phyloP scores from a whole-genome alignment of 192 early-diverging fungal genomes.

The Dissophora ornata region DNA sequence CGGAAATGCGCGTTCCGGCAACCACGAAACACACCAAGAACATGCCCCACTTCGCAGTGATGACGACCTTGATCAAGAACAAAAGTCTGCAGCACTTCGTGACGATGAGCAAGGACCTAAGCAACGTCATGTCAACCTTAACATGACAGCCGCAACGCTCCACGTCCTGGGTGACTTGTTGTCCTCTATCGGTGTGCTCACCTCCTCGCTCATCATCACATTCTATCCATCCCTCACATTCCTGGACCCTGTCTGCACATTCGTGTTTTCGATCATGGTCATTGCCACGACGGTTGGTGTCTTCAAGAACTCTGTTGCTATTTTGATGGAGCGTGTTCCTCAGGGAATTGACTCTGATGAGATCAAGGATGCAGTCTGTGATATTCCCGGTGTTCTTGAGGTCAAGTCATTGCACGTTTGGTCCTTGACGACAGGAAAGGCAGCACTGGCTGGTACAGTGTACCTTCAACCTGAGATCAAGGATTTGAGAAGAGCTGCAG shows the following conservation, averaged over 20 bases:
- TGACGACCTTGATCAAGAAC: constrained; percentile 13
- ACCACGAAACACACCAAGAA: constrained; percentile 45
- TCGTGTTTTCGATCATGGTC: constrained; percentile 82
- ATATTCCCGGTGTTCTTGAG: constrained; percentile 63
- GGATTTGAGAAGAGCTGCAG: constrained; percentile 41
- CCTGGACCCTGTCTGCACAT: constrained; percentile 86
- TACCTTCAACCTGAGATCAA: constrained; percentile 24
- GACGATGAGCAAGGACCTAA: constrained; percentile 43
- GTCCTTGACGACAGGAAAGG: constrained; percentile 67
- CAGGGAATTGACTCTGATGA: constrained; percentile 58
- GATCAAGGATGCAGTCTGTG: constrained; percentile 56
- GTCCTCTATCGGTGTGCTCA: constrained; percentile 82
- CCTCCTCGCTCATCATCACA: constrained; percentile 75
- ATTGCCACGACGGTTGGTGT: constrained; percentile 75
- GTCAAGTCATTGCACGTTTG: constrained; percentile 74
- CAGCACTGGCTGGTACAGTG: constrained; percentile 55
- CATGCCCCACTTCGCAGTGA: constrained; percentile 19
- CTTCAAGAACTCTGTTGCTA: constrained; percentile 69
- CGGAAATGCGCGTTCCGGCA: constrained; percentile 23
- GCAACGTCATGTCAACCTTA: constrained; percentile 67
- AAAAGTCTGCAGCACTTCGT: background rate
- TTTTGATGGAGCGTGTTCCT: constrained; percentile 82
- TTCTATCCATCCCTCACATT: constrained; percentile 67
- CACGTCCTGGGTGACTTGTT: constrained; percentile 89
- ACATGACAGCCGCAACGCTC: constrained; percentile 77